phyloP scores from a whole-genome alignment of 257 asterid genomes.

The Euphrasia confusa region DNA sequence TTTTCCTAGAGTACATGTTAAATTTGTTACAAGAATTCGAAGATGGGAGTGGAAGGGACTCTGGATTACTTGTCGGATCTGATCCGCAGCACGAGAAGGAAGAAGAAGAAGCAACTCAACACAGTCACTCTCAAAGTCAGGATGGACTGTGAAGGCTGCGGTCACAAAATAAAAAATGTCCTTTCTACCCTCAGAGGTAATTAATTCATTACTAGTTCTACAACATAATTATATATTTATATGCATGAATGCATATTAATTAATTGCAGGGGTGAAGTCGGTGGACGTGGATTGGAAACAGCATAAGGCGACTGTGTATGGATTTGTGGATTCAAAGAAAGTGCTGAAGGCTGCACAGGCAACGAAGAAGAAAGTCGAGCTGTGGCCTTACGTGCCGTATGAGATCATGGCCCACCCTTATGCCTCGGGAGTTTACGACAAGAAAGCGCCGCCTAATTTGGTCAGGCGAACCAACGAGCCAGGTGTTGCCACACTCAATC shows the following conservation, averaged over 20 bases:
- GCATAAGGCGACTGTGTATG: conserved; percentile 80
- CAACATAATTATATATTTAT: no score
- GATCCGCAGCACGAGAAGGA: conserved; percentile 40
- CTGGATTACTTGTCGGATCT: conserved; percentile 64
- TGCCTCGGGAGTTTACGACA: conserved; percentile 76
- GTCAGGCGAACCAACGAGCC: conserved; percentile 70
- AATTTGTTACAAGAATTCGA: not conserved
- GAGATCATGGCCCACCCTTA: conserved; percentile 75
- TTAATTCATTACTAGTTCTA: no score
- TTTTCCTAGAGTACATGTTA: no score
- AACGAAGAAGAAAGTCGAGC: conserved; percentile 63
- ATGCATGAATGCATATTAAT: conserved; percentile 19
- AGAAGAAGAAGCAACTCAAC: conserved; percentile 58
- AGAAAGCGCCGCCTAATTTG: conserved; percentile 72
- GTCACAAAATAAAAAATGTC: conserved; percentile 46
- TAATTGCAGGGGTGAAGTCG: conserved; percentile 57
- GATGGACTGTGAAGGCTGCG: conserved; percentile 95
- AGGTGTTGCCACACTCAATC: conserved; percentile 59
- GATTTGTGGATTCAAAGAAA: conserved; percentile 71
- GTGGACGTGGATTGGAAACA: conserved; percentile 77
- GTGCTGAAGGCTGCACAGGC: conserved; percentile 64
- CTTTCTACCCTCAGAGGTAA: conserved; percentile 74
- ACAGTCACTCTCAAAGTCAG: conserved; percentile 67
- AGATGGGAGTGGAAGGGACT: conserved; percentile 78
- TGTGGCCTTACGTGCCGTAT: conserved; percentile 84